Evolutionary conservation across 2,329 filamentous ascomycete species (phyloP).

Genomic region (Fusarium torulosum): DNA sequence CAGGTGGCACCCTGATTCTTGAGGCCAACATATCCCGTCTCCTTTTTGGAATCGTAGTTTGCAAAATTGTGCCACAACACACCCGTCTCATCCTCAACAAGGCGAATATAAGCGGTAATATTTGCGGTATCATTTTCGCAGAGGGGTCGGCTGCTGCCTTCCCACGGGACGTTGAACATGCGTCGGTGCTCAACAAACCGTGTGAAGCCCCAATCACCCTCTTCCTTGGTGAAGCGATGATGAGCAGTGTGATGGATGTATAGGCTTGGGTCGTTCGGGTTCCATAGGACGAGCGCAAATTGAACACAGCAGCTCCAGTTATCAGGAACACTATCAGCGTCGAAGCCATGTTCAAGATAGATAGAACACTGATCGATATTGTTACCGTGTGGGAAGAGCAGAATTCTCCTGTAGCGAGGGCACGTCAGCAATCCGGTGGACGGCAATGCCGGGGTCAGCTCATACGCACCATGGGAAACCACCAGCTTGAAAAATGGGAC

Average conservation of each 20-base stretch:
- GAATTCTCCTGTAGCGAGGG: constrained; percentile 75
- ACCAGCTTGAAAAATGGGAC: constrained; percentile 87
- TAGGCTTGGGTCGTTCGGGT: constrained; percentile 89
- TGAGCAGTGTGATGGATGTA: constrained; percentile 86
- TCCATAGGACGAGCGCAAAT: constrained; percentile 94
- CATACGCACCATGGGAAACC: constrained; percentile 81
- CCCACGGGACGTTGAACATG: constrained; percentile 84
- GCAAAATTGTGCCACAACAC: constrained; percentile 92
- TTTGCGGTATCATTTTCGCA: constrained; percentile 82
- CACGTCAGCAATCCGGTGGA: constrained; percentile 38
- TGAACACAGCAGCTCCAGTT: constrained; percentile 98
- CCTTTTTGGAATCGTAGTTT: constrained; percentile 99
- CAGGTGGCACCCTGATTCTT: constrained; percentile 97
- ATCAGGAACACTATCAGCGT: constrained; percentile 79
- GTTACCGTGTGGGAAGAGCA: constrained; percentile 96
- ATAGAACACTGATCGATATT: constrained; percentile 94
- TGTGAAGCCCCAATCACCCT: constrained; percentile 99
- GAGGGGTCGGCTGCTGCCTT: constrained; percentile 75
- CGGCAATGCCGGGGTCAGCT: constrained; percentile 47
- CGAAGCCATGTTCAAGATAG: constrained; percentile 95
- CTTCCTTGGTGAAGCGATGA: constrained; percentile 95
- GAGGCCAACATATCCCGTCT: constrained; percentile 95
- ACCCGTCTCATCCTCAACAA: constrained; percentile 88
- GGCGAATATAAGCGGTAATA: constrained; percentile 84
- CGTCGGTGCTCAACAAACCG: constrained; percentile 89